These are phyloP conservation scores for Collybiopsis luxurians DNA, from an alignment of 768 basidiomycete genomes.

Conservation along the genomic window DNA sequence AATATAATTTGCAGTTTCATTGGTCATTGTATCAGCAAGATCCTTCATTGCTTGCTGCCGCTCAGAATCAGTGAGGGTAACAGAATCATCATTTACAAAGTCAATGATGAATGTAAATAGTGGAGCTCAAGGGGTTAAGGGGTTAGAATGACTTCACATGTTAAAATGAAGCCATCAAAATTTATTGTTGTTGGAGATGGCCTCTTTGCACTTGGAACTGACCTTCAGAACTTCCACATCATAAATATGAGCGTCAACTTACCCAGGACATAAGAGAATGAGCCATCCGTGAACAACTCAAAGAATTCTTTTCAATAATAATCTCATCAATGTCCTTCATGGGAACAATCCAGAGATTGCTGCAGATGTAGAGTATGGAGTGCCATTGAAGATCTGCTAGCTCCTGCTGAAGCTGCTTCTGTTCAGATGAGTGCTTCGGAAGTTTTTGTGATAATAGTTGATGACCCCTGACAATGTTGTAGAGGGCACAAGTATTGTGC, in stretches of 20 bases:
- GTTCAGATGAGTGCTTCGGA: too few relatives aligned
- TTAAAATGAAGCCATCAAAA: constrained; percentile 1
- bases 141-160: background rate
- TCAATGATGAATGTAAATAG: too few relatives aligned
- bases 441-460: too few relatives aligned
- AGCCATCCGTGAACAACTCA: constrained; percentile 1
- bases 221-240: too few relatives aligned
- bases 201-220: background rate
- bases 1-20: background rate
- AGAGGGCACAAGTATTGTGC: too few relatives aligned
- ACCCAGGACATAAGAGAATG: background rate
- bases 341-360: background rate
- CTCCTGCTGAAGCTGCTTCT: too few relatives aligned
- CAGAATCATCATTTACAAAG: background rate
- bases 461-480: too few relatives aligned
- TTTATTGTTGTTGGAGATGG: background rate
- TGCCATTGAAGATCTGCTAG: too few relatives aligned
- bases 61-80: background rate
- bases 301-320: background rate
- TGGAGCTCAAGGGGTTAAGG: background rate
- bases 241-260: background rate
- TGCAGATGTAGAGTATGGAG: too few relatives aligned
- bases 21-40: background rate
- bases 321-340: background rate
- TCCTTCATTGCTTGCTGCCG: background rate